These are phyloP conservation scores for Candida incommunis DNA, from an alignment of 805 yeast species.

Conservation along the genomic window DNA sequence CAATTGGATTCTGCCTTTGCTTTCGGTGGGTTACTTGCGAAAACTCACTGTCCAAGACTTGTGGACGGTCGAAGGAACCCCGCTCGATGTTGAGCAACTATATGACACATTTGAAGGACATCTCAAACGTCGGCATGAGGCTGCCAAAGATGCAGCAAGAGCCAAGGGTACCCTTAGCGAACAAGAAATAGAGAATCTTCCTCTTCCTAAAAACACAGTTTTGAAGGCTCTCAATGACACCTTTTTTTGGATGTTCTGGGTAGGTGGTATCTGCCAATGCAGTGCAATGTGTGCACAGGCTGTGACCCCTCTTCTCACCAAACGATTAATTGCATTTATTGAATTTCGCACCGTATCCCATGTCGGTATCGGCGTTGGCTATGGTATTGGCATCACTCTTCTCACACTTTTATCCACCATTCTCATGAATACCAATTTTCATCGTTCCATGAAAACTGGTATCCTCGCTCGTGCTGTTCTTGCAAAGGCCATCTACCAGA, in stretches of 20 bases:
- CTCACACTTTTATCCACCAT: conserved; percentile 38
- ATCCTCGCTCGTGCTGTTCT: conserved; percentile 57
- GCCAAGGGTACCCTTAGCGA: conserved; percentile 9
- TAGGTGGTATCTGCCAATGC: conserved; percentile 19
- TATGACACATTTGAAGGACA: conserved; percentile 22
- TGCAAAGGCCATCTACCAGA: conserved; percentile 55
- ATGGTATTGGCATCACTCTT: conserved; percentile 51
- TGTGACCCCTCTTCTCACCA: conserved; percentile 52
- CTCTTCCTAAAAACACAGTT: conserved; percentile 14
- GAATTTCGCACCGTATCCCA: conserved; percentile 26
- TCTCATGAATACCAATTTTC: conserved; percentile 48
- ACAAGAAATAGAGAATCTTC: conserved; percentile 4
- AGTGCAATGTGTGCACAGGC: conserved; percentile 27
- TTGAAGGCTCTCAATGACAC: conserved; percentile 24
- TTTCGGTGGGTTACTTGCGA: conserved; percentile 42
- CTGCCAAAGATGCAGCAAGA: conserved; percentile 16
- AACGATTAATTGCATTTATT: conserved; percentile 52
- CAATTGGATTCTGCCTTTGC: conserved; percentile 12
- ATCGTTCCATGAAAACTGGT: conserved; percentile 47
- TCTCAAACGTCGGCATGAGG: conserved; percentile 17
- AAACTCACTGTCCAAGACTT: conserved; percentile 46
- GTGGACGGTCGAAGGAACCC: conserved; percentile 27
- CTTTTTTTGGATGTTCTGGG: conserved; percentile 22
- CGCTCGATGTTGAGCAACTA: conserved; percentile 22
- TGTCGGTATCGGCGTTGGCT: conserved; percentile 55